Conservation (phyloP, 106 monocot genomes). For the Acanthochlamys bracteata region DNA sequence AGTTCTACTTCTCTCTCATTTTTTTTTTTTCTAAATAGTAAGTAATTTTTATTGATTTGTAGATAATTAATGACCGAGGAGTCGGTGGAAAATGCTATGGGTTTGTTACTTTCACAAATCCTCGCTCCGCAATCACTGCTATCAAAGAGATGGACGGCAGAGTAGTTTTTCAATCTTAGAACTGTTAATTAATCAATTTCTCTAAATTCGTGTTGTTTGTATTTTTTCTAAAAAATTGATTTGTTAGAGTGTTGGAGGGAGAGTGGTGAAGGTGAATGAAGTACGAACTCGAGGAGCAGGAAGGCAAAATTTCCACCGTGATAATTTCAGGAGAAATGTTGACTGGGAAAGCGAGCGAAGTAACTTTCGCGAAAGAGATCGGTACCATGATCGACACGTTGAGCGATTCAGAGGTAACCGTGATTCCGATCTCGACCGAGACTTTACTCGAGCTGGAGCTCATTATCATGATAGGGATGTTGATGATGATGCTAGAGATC, state of each 20-base stretch:
- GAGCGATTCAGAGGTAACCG: conserved; percentile 43
- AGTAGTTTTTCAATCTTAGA: too few species aligned
- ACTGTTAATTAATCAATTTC: too few species aligned
- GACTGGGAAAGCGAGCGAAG: conserved; percentile 53
- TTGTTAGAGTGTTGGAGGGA: conserved; percentile 74
- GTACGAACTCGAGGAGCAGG: conserved; percentile 62
- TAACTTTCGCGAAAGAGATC: conserved; percentile 43
- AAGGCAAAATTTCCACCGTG: conserved; percentile 48
- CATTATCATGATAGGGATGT: conserved; percentile 24
- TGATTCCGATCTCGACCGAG: conserved; percentile 40
- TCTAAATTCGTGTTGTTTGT: background rate
- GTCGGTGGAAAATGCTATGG: conserved; percentile 96
- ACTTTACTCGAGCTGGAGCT: conserved; percentile 39
- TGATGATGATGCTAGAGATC: conserved; percentile 31
- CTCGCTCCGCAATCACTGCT: conserved; percentile 74
- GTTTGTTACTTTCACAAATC: conserved; percentile 87
- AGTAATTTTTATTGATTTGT: background rate
- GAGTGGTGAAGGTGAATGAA: conserved; percentile 74
- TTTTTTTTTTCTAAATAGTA: background rate
- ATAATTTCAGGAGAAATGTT: conserved; percentile 40
- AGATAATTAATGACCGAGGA: conserved; percentile 91
- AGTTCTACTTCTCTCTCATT: conserved; percentile 4
- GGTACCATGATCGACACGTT: conserved; percentile 35
- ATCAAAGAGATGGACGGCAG: conserved; percentile 85
- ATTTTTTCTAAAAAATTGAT: background rate